phyloP scores from a whole-genome alignment of 768 basidiomycete genomes.

The Amanita fuliginea region DNA sequence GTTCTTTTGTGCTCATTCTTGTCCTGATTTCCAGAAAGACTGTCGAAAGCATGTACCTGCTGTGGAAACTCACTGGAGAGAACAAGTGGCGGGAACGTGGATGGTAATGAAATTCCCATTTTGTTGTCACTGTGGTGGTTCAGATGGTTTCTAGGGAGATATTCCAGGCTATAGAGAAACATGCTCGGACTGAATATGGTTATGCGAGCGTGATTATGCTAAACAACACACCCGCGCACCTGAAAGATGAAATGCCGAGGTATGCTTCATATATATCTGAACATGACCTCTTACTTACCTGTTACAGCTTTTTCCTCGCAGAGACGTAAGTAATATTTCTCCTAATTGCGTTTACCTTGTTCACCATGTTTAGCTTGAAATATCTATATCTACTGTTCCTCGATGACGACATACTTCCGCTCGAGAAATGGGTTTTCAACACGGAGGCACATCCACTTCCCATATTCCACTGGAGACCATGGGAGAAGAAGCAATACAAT shows the following conservation, averaged over 20 bases:
- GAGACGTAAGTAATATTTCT: constrained; percentile 23
- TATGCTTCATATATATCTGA: constrained; percentile 17
- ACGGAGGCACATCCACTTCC: constrained; percentile 75
- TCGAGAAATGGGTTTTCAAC: constrained; percentile 50
- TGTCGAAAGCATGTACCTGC: constrained; percentile 40
- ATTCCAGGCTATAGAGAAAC: constrained; percentile 36
- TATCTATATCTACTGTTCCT: constrained; percentile 62
- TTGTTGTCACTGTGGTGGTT: background rate
- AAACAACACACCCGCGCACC: constrained; percentile 16
- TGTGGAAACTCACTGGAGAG: constrained; percentile 42
- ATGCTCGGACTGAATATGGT: constrained; percentile 31
- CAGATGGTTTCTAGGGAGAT: constrained; percentile 18
- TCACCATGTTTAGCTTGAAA: constrained; percentile 34
- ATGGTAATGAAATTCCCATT: constrained; percentile 21
- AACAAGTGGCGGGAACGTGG: constrained; percentile 41
- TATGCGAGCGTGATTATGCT: constrained; percentile 34
- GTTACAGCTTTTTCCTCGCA: constrained; percentile 30
- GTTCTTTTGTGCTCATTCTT: background rate
- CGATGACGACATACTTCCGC: constrained; percentile 45
- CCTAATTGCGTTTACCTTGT: background rate
- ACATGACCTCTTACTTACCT: background rate
- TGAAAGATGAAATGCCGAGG: constrained; percentile 44
- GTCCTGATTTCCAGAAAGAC: constrained; percentile 21
- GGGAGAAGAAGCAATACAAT: constrained; percentile 38
- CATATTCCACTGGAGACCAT: constrained; percentile 49